A percentile compares a stretch with the other conserved stretches of the same genome.
Evolutionary conservation across 1,284 basidiomycete species (phyloP).

Genomic region (Calocybe gambosa): DNA sequence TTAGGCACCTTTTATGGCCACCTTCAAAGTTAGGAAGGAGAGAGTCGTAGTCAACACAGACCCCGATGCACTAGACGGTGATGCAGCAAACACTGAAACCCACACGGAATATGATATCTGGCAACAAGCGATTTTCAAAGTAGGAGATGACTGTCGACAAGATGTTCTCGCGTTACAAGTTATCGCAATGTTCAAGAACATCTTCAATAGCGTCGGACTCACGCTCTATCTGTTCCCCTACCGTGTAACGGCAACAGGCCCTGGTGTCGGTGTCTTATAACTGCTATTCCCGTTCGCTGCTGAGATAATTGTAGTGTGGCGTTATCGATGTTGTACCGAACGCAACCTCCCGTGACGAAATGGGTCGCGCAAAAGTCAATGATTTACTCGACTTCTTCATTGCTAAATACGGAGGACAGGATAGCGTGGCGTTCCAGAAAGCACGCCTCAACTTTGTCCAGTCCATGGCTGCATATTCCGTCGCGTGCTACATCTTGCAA

Average conservation of each 20-base stretch:
- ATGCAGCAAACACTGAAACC: conserved; percentile 49
- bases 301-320: conserved; percentile 63
- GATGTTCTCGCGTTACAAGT: conserved; percentile 95
- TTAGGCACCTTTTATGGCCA: conserved; percentile 99
- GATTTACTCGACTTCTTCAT: conserved; percentile 93
- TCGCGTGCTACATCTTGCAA: conserved; percentile 97
- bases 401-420: conserved; percentile 89
- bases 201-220: conserved; percentile 86
- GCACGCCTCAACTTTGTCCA: conserved; percentile 97
- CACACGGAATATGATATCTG: conserved; percentile 82
- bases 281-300: conserved; percentile 6
- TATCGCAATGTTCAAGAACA: conserved; percentile 99
- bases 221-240: conserved; percentile 95
- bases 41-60: conserved; percentile 54
- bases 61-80: conserved; percentile 62
- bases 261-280: conserved; percentile 63
- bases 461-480: conserved; percentile 98
- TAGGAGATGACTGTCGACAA: conserved; percentile 98
- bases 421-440: conserved; percentile 86
- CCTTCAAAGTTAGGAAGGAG: conserved; percentile 95
- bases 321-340: conserved; percentile 99
- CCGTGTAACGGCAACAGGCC: conserved; percentile 93
- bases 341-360: conserved; percentile 97
- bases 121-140: conserved; percentile 99
- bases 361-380: conserved; percentile 98